Evolutionary conservation across 2,329 filamentous ascomycete genomes (phyloP), one percentile per base, ranked within the genome.

Genomic region (Claviceps africana): DNA sequence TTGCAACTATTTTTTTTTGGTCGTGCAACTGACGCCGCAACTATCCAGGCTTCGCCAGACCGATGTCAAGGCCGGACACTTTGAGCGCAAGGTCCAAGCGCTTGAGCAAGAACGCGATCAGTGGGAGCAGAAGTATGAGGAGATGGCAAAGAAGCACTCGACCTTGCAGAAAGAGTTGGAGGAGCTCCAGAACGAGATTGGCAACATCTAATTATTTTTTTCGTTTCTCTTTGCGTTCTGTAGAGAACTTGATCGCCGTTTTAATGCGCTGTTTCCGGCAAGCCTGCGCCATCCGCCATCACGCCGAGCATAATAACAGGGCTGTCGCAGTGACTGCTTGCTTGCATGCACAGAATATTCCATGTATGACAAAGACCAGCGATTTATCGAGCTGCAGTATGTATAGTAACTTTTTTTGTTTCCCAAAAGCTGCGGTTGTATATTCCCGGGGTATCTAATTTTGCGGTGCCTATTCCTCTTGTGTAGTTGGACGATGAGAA

Each of bases 1-100:
- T 19, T 37, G n/a, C 21, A 3, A 44, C n/a, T 13, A 48, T 21
- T 31, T n/a, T n/a, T n/a, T n/a, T n/a, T n/a, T 39, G 30, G 11
- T 37, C 7, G 9, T 35, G 37, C 51, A 47, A 47, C 57, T 60
- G 56, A 61, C 55, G 53, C 49, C 51, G 31, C 19, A 44, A 56
- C 45, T 53, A 1, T 53, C 59, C 62, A 98, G 93, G 76, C 88
- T 97, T 67, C 90, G 93, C 70, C 90, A 95, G 77, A 96, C 93
- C 74, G 93, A 98, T 70, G 89, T 97, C 75, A 97, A 97, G 80
- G 90, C 91, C 65, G 93, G 91, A 64, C 91, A 98, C 77, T 97
- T 91, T 73, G 93, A 98, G 78, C 93, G 93, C 74, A 97, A 97
- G 79, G 93, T 97, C 62, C 88, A 96, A 73, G 91, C 93, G 64